Base-by-base conservation (phyloP, 345 rosid species). In the Zanthoxylum bungeanum region DNA sequence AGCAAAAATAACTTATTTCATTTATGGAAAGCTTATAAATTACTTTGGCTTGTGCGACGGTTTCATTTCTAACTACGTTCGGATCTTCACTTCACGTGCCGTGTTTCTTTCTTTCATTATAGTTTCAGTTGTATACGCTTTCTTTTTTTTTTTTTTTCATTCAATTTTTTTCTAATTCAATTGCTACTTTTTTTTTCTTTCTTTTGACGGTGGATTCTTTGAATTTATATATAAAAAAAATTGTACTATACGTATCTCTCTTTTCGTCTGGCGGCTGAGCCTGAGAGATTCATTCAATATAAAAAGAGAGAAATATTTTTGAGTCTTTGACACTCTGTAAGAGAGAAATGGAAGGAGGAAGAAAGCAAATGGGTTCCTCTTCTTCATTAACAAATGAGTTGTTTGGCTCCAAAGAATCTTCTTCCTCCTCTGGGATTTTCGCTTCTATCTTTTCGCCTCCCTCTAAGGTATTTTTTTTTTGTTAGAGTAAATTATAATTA, bases 381-480 rank as follows among this genome's bases (percentile, higher is more conserved):
- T 76, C 90, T 7, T 82, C 95, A 1, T 69, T 87, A 46, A 78
- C 89, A 36, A 78, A 85, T 60, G 88, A 92, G 75, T 84, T 92
- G 76, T 92, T 92, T 77, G 93, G 92, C 16, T 80, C 90, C 12
- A 82, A 77, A 71, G 92, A 88, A 17, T 69, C 87, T 4, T 77
- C 90, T 44, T 64, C 94, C 4, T 80, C 93, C 9, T 34, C 89
- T 9, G 89, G 81, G 68, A 71, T 90, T 69, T 84, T 90, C 72
- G 85, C 80, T 31, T 86, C 96, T 9, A 82, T 90, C 47, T 90
- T 92, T 70, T 72, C 86, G 39, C 90, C 92, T 70, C 69, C 87
- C 9, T 59, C 91, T 3, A 76, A 84, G 96, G 93, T 90, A 42
- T 44, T 4, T 17, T n/a, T n/a, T n/a, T n/a, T n/a, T n/a, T n/a